These are phyloP conservation scores for Trichoderma polysporum DNA, from an alignment of 2,329 filamentous ascomycete genomes.

Conservation along the genomic window DNA sequence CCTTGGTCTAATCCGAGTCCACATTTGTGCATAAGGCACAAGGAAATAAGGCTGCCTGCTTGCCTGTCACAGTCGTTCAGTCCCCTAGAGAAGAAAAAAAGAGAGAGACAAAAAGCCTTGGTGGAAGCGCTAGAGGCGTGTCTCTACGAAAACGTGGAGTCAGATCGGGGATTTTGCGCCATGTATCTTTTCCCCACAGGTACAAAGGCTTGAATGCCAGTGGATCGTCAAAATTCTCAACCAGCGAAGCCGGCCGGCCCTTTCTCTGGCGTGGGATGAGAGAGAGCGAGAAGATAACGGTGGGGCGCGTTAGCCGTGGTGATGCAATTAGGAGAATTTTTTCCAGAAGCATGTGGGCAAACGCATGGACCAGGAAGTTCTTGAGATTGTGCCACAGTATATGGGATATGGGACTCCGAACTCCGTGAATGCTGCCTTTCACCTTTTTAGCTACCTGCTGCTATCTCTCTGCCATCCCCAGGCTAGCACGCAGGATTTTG, in stretches of 20 bases:
- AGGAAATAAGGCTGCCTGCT: conserved; percentile 6
- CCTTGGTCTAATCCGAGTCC: neutral
- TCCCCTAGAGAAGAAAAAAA: neutral
- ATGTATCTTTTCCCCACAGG: conserved; percentile 21
- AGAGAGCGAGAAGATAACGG: conserved; percentile 11
- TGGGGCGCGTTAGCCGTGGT: neutral
- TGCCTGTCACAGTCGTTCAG: neutral
- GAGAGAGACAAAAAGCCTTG: neutral
- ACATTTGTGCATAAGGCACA: conserved; percentile 20
- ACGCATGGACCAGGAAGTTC: conserved; percentile 11
- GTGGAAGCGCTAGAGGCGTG: conserved; percentile 4
- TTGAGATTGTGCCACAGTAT: too few species aligned
- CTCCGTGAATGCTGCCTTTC: neutral
- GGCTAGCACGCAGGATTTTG: neutral
- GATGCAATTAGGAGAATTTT: conserved; percentile 22
- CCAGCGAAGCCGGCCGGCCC: neutral
- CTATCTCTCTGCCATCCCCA: neutral
- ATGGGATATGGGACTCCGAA: neutral
- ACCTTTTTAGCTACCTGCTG: neutral
- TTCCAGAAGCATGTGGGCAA: conserved; percentile 20
- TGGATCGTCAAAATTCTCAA: conserved; percentile 20
- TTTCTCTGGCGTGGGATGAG: conserved; percentile 8
- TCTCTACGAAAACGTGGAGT: conserved; percentile 22
- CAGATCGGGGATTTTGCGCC: conserved; percentile 13
- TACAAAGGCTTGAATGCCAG: neutral